Conservation (phyloP, 2,329 filamentous ascomycete species). For the Daldinia sp. region DNA sequence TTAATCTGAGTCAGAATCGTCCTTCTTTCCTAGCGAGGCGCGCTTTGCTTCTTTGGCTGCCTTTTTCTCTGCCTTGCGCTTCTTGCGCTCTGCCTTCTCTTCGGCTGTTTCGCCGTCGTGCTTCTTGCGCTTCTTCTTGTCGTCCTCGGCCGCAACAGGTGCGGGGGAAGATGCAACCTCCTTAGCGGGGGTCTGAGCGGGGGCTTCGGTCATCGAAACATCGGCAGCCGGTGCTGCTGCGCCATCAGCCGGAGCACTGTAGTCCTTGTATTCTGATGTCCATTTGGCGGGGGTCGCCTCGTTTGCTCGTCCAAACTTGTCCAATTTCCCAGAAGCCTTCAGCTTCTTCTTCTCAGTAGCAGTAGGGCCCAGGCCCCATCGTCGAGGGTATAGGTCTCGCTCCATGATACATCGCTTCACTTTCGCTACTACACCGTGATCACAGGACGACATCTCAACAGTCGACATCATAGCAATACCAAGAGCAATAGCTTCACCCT, state of each 20-base stretch:
- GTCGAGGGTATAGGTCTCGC: slow-evolving; percentile 93
- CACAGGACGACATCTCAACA: slow-evolving; percentile 94
- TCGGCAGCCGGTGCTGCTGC: slow-evolving; percentile 55
- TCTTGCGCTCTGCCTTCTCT: slow-evolving; percentile 69
- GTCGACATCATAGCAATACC: slow-evolving; percentile 98
- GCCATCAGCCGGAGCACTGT: slow-evolving; percentile 62
- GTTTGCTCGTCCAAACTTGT: slow-evolving; percentile 95
- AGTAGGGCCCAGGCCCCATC: slow-evolving; percentile 95
- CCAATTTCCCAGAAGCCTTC: slow-evolving; percentile 96
- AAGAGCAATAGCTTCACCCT: slow-evolving; percentile 97
- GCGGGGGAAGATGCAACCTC: slow-evolving; percentile 50
- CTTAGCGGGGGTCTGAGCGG: slow-evolving; percentile 50
- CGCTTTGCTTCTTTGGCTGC: slow-evolving; percentile 65
- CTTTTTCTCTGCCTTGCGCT: slow-evolving; percentile 68
- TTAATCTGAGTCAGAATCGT: slow-evolving; percentile 62
- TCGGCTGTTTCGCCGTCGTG: slow-evolving; percentile 79
- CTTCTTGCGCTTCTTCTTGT: slow-evolving; percentile 84
- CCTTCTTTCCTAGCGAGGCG: slow-evolving; percentile 59
- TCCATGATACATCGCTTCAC: slow-evolving; percentile 99
- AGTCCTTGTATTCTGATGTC: slow-evolving; percentile 93
- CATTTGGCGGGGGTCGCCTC: slow-evolving; percentile 93
- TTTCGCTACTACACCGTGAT: slow-evolving; percentile 97
- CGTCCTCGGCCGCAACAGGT: slow-evolving; percentile 59
- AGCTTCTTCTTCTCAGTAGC: slow-evolving; percentile 99
- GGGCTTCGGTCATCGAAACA: slow-evolving; percentile 55